Evolutionary conservation across 1,284 basidiomycete species (phyloP), one percentile per base, ranked within the genome.

Genomic region (Lentinula novae-zelandiae): DNA sequence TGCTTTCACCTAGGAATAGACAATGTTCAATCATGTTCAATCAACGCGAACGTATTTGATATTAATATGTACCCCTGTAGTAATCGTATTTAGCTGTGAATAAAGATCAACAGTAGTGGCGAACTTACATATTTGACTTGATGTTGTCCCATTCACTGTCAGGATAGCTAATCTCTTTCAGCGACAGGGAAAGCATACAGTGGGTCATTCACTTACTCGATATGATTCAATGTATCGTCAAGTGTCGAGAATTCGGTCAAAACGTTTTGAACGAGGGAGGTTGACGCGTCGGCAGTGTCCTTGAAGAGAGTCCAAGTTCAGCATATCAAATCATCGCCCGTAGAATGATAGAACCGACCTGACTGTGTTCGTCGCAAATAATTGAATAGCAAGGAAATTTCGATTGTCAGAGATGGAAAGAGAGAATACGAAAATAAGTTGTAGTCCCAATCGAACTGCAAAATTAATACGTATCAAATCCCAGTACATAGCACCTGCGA

Each of bases 91-190:
- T 17, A 46, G 44, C n/a, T 60, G 12, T 71, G 39, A 65, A 63
- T 33, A 64, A 51, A 31, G 64, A 69, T 46, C 15, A 67, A 57
- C 3, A 72, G 63, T 8, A 71, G 68, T 10, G 71, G 64, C n/a
- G 70, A 67, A 42, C 77, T 80, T 46, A 46, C 81, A 89, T 86
- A 72, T 87, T 86, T 70, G 74, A 80, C 22, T 79, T 78, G 64
- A 89, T 80, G 68, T 89, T 89, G 70, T 85, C 83, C 82, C 83
- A 89, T 67, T 85, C 84, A 73, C 85, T 87, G 65, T 80, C 75
- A 2, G 86, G 86, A 72, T 76, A 88, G 67, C 84, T 87, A 63
- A 2, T 39, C 13, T 31, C 27, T 20, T 36, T 51, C 17, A 57
- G 46, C 17, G 9, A 36, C 42, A n/a, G 27, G 7, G 27, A 13